Conservation (phyloP, 192 early-diverging fungal species). For the Coemansia sp. region DNA sequence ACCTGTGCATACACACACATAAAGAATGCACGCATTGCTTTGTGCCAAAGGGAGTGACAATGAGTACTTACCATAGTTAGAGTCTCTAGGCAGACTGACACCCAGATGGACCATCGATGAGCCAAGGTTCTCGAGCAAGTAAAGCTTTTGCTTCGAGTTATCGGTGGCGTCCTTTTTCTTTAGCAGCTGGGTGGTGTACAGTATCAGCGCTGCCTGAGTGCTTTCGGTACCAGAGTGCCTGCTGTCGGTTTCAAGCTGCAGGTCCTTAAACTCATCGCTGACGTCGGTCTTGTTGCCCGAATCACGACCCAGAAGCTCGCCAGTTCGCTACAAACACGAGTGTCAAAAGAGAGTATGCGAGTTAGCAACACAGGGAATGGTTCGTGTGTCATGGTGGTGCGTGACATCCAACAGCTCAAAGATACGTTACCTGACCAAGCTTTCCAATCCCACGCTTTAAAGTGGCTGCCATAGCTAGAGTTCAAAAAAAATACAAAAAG, state of each 20-base stretch:
- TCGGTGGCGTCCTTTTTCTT: conserved; percentile 69
- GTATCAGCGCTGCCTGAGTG: conserved; percentile 56
- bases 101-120: conserved; percentile 66
- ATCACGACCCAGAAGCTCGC: conserved; percentile 71
- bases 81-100: conserved; percentile 50
- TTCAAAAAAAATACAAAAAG: conserved; percentile 2
- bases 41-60: not conserved
- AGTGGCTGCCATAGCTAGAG: conserved; percentile 33
- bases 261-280: conserved; percentile 77
- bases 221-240: conserved; percentile 64
- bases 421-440: conserved; percentile 60
- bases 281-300: conserved; percentile 65
- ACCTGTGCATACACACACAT: not conserved
- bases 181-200: conserved; percentile 54
- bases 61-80: conserved; percentile 45
- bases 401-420: not conserved
- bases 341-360: not conserved
- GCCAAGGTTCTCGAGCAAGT: conserved; percentile 66
- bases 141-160: conserved; percentile 62
- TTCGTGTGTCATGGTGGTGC: not conserved
- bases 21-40: not conserved
- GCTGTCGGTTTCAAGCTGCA: conserved; percentile 72
- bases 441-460: conserved; percentile 68
- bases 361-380: not conserved
- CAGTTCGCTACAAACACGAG: conserved; percentile 55